Base-by-base conservation (phyloP, 352 stramenopile species). In the Pythium brachiatum region DNA sequence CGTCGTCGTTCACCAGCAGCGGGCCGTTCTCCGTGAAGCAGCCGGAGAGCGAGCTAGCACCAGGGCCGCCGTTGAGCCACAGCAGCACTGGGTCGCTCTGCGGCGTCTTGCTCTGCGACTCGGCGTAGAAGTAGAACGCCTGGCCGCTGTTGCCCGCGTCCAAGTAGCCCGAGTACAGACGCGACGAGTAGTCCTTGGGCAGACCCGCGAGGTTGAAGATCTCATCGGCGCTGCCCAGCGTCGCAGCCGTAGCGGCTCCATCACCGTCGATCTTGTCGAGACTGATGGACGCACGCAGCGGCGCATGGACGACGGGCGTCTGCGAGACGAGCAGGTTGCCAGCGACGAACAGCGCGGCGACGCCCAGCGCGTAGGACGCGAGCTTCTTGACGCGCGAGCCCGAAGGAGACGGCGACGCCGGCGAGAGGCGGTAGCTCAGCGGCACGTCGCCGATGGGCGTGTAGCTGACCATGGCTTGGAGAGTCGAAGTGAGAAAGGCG, bases 21-120 rank as follows among this genome's bases (percentile, higher is more conserved):
- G 81, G 82, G 0, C 83, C 83, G 60, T 89, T 88, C 65, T 92
- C 83, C 2, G 75, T 75, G 62, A 89, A 90, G 46, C 75, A 83
- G 23, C 83, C 83, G 0, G 68, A 59, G 13, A 92, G 66, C 34
- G 81, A 88, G 53, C 76, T 88, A 8, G 76, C 64, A 0, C 83
- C 83, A 0, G 83, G 83, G 0, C 83, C 83, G 16, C 83, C 83
- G 36, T 88, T 89, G 34, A 89, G 77, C 80, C 83, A 92, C 5
- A 90, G 68, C 53, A 88, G 39, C 53, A 92, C 74, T 0, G 82
- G 79, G 66, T 88, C 80, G 2, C 48, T 51, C 43, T 73, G 57
- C 0, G 70, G 46, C 8, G 60, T 73, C 4, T 56, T 16, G 52
- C 70, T 86, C 65, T 90, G 81, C 11, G 78, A 87, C 57, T 88